Percentiles rank a stretch among this genome's conserved stretches.
These are phyloP conservation scores for Phialophora expanda DNA, from an alignment of 2,329 filamentous ascomycete species.

Conservation along the genomic window DNA sequence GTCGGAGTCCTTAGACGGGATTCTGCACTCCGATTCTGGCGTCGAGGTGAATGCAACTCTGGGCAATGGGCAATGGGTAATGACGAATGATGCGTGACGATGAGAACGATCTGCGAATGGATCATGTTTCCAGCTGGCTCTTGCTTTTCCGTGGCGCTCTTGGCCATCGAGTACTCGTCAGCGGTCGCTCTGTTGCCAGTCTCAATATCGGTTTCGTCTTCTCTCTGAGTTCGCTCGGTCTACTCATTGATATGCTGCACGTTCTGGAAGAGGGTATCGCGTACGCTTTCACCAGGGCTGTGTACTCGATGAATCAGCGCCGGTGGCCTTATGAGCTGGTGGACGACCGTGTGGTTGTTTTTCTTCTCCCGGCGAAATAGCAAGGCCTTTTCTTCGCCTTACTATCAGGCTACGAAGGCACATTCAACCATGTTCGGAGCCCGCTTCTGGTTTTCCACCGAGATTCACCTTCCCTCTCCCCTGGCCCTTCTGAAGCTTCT, in stretches of 20 bases:
- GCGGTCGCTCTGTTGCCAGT: not conserved
- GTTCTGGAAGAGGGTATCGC: not conserved
- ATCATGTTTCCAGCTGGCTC: not conserved
- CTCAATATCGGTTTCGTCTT: not conserved
- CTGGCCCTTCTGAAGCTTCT: constrained; percentile 53
- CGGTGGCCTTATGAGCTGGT: not conserved
- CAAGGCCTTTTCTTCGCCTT: not conserved
- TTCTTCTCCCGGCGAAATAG: not conserved
- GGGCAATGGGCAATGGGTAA: not conserved
- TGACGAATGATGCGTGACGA: constrained; percentile 1
- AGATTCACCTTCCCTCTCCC: constrained; percentile 47
- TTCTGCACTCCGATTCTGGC: not conserved
- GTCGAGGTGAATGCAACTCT: not conserved
- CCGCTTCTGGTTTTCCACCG: constrained; percentile 18
- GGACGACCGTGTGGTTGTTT: not conserved
- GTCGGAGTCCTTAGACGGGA: constrained; percentile 28
- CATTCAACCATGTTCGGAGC: not conserved
- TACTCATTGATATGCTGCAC: not conserved
- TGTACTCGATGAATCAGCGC: not conserved
- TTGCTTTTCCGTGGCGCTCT: not conserved
- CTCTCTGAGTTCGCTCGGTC: not conserved
- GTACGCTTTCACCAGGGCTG: not conserved
- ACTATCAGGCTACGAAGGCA: not conserved
- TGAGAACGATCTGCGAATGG: not conserved
- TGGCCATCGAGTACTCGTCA: not conserved